phyloP scores from a whole-genome alignment of 768 basidiomycete species.

The Lentinula guzmanii region DNA sequence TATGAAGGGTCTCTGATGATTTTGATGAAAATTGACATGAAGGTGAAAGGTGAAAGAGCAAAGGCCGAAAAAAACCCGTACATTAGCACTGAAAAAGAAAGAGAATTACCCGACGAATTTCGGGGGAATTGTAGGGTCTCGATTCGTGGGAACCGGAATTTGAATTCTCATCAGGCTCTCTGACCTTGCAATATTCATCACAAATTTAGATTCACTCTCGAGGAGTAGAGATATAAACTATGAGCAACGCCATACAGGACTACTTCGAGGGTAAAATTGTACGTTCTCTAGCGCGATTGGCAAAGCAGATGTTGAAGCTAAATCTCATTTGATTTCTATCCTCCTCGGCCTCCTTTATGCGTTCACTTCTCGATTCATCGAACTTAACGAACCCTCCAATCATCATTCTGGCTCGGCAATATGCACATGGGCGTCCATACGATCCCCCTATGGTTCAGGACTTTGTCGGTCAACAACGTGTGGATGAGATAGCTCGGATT shows the following conservation, averaged over 20 bases:
- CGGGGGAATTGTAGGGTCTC: no score
- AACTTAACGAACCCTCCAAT: neutral
- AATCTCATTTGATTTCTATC: neutral
- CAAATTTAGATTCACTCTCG: neutral
- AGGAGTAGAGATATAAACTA: neutral
- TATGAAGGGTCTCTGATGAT: no score
- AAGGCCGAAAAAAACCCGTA: no score
- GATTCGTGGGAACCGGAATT: no score
- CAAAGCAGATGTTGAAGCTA: neutral
- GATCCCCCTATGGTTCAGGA: conserved; percentile 30
- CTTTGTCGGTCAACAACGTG: conserved; percentile 54
- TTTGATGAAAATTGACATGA: no score
- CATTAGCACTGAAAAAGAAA: no score
- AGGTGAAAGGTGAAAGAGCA: no score
- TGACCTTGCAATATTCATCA: no score
- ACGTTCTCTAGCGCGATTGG: conserved; percentile 7
- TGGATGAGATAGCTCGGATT: conserved; percentile 39
- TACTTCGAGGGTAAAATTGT: conserved; percentile 38
- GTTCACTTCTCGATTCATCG: neutral
- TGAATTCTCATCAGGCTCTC: no score
- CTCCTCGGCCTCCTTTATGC: neutral
- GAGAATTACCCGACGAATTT: no score
- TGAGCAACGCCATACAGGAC: conserved; percentile 22
- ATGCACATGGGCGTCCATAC: no score
- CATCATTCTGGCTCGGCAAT: neutral